Percentiles rank a stretch among this genome's conserved stretches.
These are phyloP conservation scores for Aspergillus hortae DNA, from an alignment of 2,329 filamentous ascomycete species.

Conservation along the genomic window DNA sequence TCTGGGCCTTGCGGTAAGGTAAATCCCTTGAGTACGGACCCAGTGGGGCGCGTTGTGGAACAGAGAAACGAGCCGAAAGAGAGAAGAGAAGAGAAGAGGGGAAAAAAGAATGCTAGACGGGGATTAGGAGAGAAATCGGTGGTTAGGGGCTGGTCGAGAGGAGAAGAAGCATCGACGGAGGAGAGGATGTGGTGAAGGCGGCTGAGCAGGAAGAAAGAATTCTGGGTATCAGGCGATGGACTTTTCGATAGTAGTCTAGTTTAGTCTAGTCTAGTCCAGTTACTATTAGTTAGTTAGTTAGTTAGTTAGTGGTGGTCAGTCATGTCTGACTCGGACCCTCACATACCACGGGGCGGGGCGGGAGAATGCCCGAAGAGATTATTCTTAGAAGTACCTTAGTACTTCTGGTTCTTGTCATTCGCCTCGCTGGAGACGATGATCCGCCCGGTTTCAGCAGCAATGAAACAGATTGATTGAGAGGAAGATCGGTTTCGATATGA, in stretches of 20 bases:
- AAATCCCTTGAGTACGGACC: constrained; percentile 14
- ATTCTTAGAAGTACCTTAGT: neutral
- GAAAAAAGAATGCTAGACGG: constrained; percentile 3
- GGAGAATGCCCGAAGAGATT: neutral
- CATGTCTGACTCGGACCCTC: neutral
- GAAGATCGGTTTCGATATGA: too few relatives aligned
- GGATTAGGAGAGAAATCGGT: neutral
- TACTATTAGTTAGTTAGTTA: too few relatives aligned
- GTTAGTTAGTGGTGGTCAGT: too few relatives aligned
- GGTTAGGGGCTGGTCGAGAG: neutral
- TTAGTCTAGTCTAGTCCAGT: too few relatives aligned
- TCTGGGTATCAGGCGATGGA: neutral
- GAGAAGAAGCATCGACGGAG: neutral
- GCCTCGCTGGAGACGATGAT: too few relatives aligned
- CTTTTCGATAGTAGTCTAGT: too few relatives aligned
- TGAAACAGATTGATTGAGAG: too few relatives aligned
- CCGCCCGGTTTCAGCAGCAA: too few relatives aligned
- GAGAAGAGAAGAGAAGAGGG: constrained; percentile 5
- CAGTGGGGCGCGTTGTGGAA: constrained; percentile 7
- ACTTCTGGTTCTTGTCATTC: too few relatives aligned
- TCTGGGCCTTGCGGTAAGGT: constrained; percentile 11
- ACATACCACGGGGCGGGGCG: neutral
- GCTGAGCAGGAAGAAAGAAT: neutral
- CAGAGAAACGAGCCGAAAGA: constrained; percentile 11
- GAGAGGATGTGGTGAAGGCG: neutral